A percentile compares a stretch with the other conserved stretches of the same genome.
Conservation (phyloP, 345 rosid genomes). For the Heritiera fomes region DNA sequence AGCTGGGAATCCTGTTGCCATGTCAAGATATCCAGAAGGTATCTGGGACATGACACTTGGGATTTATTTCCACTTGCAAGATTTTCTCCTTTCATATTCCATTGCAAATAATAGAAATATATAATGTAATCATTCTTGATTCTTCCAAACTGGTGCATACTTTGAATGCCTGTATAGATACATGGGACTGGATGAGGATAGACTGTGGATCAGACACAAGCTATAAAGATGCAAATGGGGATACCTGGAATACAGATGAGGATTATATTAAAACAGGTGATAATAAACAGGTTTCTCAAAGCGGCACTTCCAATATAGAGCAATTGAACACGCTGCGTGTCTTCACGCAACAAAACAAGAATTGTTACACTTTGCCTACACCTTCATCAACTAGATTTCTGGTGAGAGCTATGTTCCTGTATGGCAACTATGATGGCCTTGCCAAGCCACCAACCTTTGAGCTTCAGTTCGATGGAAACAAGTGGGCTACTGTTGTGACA, state of each 20-base stretch:
- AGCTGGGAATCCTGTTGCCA: no score
- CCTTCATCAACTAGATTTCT: neutral
- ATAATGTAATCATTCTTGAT: neutral
- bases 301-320: neutral
- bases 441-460: slow-evolving; percentile 28
- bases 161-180: neutral
- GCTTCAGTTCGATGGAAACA: slow-evolving; percentile 27
- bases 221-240: neutral
- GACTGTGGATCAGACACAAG: slow-evolving; percentile 9
- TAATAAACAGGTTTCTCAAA: neutral
- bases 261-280: slow-evolving; percentile 7
- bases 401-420: slow-evolving; percentile 23
- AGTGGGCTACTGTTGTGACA: slow-evolving; percentile 29
- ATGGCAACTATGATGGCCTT: slow-evolving; percentile 33
- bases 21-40: no score
- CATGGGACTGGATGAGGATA: slow-evolving; percentile 11
- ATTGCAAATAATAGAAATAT: neutral
- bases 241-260: neutral
- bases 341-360: neutral
- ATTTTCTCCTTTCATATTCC: no score
- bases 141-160: neutral
- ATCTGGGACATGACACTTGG: no score
- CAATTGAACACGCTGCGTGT: slow-evolving; percentile 10
- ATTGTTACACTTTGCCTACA: slow-evolving; percentile 8
- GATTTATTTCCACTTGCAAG: no score